Evolutionary conservation across 495 filamentous ascomycete genomes (phyloP), one percentile per base, ranked within the genome.

Genomic region (Talaromyces proteolyticus): DNA sequence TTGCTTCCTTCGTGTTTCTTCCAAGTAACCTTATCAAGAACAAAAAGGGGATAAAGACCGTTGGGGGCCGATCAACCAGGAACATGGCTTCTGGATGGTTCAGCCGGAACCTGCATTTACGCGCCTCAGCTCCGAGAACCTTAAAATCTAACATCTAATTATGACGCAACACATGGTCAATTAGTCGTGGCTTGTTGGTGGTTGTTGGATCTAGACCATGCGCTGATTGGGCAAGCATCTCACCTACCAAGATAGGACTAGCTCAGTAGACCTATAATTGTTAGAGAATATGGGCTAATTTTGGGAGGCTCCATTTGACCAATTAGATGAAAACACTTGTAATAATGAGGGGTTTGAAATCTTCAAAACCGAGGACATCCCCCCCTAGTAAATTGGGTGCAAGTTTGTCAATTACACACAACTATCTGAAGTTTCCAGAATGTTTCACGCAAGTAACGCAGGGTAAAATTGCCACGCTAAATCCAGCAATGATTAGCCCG

Each of bases 181-280:
- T n/a, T n/a, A n/a, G n/a, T n/a, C n/a, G n/a, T n/a, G n/a, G n/a
- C n/a, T 8, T 34, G 8, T 4, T 34, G 8, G 14, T 14, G 8
- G 29, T 34, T 34, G 29, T 34, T 34, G 29, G 29, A 2, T 34
- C 8, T 2, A 34, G 8, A 14, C 16, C 1, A 24, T 38, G n/a
- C 45, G 14, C 11, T 58, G 42, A 55, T 19, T 58, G 56, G 56
- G n/a, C 1, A 19, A 55, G 53, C 56, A 59, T 55, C 56, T 53
- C n/a, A 37, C 7, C 22, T 59, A 19, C 56, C 50, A 21, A 6
- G 47, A 40, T 3, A 16, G 50, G 53, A 50, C 50, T 59, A 59
- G 56, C 16, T 1, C 8, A 34, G 29, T 34, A 14, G 29, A 34
- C 8, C 1, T 12, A 34, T 10, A 34, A 8, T 34, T 34, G n/a